Percentiles rank a stretch among this genome's conserved stretches.
Conservation (phyloP, 2,329 filamentous ascomycete genomes). For the Colletotrichum sp. region DNA sequence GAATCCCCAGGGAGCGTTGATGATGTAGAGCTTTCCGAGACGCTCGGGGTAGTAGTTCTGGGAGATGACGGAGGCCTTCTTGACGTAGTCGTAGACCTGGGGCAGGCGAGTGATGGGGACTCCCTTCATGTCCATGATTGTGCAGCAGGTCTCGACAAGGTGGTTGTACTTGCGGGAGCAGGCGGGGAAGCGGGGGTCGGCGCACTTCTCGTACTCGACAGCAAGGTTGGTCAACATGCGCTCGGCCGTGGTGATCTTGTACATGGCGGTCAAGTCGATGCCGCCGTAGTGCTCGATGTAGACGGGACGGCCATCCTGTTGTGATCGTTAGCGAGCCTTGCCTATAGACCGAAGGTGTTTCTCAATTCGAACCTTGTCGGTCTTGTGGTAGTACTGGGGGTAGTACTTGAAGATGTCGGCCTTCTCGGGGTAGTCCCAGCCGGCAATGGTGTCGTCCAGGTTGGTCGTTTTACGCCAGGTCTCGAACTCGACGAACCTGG, state of each 20-base stretch:
- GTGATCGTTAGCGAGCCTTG: not conserved
- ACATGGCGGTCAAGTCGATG: constrained; percentile 87
- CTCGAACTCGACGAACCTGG: constrained; percentile 89
- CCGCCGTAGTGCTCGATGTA: constrained; percentile 97
- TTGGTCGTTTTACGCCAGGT: constrained; percentile 89
- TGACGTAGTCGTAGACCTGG: constrained; percentile 88
- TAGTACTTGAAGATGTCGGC: constrained; percentile 86
- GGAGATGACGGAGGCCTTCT: constrained; percentile 83
- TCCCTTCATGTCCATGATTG: constrained; percentile 97
- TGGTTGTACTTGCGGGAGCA: constrained; percentile 91
- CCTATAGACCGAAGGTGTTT: not conserved
- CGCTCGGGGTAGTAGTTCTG: constrained; percentile 99
- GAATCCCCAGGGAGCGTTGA: constrained; percentile 98
- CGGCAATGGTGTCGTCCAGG: constrained; percentile 80
- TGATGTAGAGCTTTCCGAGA: constrained; percentile 92
- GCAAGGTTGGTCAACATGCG: constrained; percentile 97
- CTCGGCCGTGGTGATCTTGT: constrained; percentile 89
- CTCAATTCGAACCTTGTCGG: constrained; percentile 67
- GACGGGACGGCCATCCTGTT: constrained; percentile 89
- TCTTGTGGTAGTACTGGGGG: constrained; percentile 99
- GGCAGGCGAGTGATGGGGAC: constrained; percentile 83
- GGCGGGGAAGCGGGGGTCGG: constrained; percentile 90
- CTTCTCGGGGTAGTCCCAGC: constrained; percentile 89
- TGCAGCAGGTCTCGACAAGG: constrained; percentile 97
- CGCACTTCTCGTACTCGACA: constrained; percentile 95